These are phyloP conservation scores for Macrophomina tecta DNA, from an alignment of 2,329 filamentous ascomycete genomes.

Conservation along the genomic window DNA sequence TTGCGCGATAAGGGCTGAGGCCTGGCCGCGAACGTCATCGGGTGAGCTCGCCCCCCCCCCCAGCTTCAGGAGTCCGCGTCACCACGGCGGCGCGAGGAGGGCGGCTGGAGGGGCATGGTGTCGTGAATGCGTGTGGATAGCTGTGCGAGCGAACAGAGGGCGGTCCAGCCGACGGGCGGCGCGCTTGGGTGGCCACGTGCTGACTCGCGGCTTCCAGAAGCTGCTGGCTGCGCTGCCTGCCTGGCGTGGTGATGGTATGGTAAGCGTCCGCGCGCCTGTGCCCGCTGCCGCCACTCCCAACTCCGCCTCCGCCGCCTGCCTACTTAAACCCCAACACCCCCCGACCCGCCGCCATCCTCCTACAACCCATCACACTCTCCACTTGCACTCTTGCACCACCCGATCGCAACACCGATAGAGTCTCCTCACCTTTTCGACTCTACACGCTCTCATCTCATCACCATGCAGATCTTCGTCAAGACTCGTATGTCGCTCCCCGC, in stretches of 20 bases:
- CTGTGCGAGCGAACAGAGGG: not conserved
- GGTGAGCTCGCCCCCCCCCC: slow-evolving; percentile 7
- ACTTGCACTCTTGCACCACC: slow-evolving; percentile 24
- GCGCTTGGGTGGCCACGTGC: not conserved
- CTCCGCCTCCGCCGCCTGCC: slow-evolving; percentile 38
- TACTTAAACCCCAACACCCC: slow-evolving; percentile 40
- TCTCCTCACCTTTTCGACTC: not conserved
- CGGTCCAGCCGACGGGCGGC: not conserved
- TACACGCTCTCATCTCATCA: slow-evolving; percentile 41
- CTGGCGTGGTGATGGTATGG: not conserved
- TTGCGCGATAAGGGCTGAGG: slow-evolving; percentile 15
- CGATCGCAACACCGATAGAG: slow-evolving; percentile 28
- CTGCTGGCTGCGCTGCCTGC: slow-evolving; percentile 22
- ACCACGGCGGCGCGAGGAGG: not conserved
- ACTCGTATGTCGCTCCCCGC: slow-evolving; percentile 70
- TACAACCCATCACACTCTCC: slow-evolving; percentile 24
- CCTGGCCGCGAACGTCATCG: slow-evolving; percentile 27
- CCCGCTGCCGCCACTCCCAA: slow-evolving; percentile 39
- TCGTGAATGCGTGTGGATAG: not conserved
- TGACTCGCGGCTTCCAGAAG: slow-evolving; percentile 22
- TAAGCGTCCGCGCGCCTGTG: slow-evolving; percentile 11
- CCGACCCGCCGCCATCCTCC: slow-evolving; percentile 30
- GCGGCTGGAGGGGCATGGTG: not conserved
- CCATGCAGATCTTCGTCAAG: slow-evolving; percentile 99
- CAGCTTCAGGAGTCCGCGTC: slow-evolving; percentile 2